Percentiles rank a stretch among this genome's conserved stretches.
phyloP scores from a whole-genome alignment of 352 stramenopile genomes.

The Pythium apleroticum region DNA sequence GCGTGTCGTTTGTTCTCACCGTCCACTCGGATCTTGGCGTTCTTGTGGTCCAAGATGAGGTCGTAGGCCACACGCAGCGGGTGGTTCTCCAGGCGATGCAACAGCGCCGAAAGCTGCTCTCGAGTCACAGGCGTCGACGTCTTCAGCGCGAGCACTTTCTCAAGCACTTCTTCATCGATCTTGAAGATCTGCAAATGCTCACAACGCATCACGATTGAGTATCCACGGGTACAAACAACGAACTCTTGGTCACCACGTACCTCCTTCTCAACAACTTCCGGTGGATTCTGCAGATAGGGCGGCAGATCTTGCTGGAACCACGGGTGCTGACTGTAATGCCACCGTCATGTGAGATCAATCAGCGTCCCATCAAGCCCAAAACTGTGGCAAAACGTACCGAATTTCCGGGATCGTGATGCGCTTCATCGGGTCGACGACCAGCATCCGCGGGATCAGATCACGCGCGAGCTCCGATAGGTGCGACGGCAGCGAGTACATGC shows the following conservation, averaged over 20 bases:
- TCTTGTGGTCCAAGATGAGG: constrained; percentile 97
- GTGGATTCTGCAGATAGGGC: constrained; percentile 95
- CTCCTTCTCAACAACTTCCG: constrained; percentile 97
- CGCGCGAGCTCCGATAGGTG: constrained; percentile 95
- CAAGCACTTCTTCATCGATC: constrained; percentile 76
- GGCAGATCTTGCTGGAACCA: constrained; percentile 99
- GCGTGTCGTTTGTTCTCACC: constrained; percentile 28
- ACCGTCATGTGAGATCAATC: background rate
- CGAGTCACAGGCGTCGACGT: constrained; percentile 45
- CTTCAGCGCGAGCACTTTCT: constrained; percentile 55
- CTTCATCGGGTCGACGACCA: constrained; percentile 99
- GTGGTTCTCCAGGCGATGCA: constrained; percentile 49
- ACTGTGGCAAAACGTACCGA: constrained; percentile 33
- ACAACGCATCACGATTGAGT: background rate
- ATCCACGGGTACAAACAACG: background rate
- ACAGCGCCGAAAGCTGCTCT: constrained; percentile 59
- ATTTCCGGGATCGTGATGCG: constrained; percentile 99
- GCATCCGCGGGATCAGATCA: constrained; percentile 98
- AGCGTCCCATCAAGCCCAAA: background rate
- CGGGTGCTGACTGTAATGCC: constrained; percentile 79
- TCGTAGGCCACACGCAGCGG: constrained; percentile 96
- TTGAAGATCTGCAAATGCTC: constrained; percentile 53
- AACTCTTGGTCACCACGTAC: constrained; percentile 32
- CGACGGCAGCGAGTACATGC: constrained; percentile 97
- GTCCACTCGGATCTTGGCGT: constrained; percentile 92